phyloP scores from a whole-genome alignment of 495 filamentous ascomycete genomes.

The Penicillium waksmanii region DNA sequence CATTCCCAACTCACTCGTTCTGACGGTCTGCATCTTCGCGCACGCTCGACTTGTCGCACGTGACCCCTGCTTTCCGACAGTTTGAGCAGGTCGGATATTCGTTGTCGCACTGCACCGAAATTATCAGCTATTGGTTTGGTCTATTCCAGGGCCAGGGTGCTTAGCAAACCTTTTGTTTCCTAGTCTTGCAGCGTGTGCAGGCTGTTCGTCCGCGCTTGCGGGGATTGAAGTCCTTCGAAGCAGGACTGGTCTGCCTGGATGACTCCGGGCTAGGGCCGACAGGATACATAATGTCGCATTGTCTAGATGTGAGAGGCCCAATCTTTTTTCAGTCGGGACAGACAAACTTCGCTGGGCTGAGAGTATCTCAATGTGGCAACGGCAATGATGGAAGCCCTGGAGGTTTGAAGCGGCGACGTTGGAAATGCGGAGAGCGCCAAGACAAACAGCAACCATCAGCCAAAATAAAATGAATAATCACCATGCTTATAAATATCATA shows the following conservation, averaged over 20 bases:
- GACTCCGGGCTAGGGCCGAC: conserved; percentile 18
- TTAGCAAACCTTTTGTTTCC: conserved; percentile 50
- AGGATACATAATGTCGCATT: conserved; percentile 24
- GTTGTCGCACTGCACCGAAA: conserved; percentile 42
- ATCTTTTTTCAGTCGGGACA: not conserved
- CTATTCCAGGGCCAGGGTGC: not conserved
- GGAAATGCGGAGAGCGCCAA: not conserved
- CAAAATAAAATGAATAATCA: no score
- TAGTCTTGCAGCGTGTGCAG: conserved; percentile 55
- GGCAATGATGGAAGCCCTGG: not conserved
- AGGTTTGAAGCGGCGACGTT: not conserved
- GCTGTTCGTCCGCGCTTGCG: conserved; percentile 56
- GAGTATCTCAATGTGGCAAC: not conserved
- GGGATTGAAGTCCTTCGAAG: conserved; percentile 43
- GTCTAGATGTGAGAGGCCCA: conserved; percentile 4
- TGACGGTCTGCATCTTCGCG: conserved; percentile 46
- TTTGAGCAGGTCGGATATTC: conserved; percentile 54
- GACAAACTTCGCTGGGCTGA: not conserved
- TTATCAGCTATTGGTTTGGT: not conserved
- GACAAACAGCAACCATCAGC: not conserved
- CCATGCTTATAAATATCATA: no score
- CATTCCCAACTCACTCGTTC: conserved; percentile 37
- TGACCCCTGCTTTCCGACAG: conserved; percentile 50
- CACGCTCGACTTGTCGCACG: conserved; percentile 53
- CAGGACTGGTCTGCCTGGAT: conserved; percentile 28